Evolutionary conservation across 129 eudicot genomes (phyloP).

Genomic region (Saussurea involucrata): DNA sequence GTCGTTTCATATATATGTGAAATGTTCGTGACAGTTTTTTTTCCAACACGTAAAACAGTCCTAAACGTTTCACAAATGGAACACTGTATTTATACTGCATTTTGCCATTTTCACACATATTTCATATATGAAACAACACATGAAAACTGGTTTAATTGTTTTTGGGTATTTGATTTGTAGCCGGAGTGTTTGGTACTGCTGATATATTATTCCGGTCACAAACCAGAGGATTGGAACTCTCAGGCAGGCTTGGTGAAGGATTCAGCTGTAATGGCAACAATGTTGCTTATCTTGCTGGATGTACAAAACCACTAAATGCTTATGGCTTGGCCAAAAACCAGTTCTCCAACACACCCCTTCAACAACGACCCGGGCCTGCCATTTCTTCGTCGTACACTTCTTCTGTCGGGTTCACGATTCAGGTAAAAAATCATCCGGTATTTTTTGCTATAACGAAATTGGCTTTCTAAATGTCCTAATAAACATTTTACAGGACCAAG

Average conservation of each 20-base stretch:
- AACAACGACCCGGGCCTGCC: conserved; percentile 51
- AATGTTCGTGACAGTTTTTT: no score
- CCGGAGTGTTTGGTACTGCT: conserved; percentile 52
- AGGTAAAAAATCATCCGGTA: conserved; percentile 22
- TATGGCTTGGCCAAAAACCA: conserved; percentile 28
- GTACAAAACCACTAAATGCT: conserved; percentile 34
- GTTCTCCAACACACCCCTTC: conserved; percentile 24
- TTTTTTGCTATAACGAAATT: background rate
- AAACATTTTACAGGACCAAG: background rate
- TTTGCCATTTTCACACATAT: no score
- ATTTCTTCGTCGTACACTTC: conserved; percentile 47
- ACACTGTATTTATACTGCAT: no score
- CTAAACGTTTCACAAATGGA: no score
- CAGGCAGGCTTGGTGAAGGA: conserved; percentile 41
- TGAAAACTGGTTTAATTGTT: background rate
- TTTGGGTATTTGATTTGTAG: conserved; percentile 11
- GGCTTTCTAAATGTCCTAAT: background rate
- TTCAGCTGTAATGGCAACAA: conserved; percentile 49
- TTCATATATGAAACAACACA: no score
- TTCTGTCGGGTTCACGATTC: conserved; percentile 47
- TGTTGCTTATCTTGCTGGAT: conserved; percentile 44
- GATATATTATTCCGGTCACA: conserved; percentile 25
- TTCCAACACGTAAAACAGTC: no score
- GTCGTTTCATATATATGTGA: background rate
- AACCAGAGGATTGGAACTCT: conserved; percentile 38